Conservation (phyloP, 805 yeast genomes). For the Wickerhamomyces ciferrii region DNA sequence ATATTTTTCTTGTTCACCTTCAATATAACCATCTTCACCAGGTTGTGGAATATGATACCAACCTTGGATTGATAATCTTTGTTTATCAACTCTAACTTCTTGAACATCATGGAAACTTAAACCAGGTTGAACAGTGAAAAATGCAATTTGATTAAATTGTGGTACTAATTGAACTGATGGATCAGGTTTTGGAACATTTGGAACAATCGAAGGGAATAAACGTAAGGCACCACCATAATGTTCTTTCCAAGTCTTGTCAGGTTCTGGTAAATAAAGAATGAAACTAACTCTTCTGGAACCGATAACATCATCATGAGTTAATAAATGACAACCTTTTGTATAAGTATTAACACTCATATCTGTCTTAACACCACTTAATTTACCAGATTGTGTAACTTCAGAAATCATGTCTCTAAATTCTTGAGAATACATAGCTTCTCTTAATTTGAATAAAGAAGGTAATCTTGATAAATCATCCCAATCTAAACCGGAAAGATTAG, state of each 20-base stretch:
- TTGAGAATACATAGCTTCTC: constrained; percentile 86
- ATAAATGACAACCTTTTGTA: constrained; percentile 85
- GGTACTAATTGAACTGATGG: constrained; percentile 69
- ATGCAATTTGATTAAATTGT: constrained; percentile 93
- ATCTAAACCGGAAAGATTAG: constrained; percentile 83
- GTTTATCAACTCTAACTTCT: constrained; percentile 89
- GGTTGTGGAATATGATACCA: constrained; percentile 98
- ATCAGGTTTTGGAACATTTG: constrained; percentile 88
- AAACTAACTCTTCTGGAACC: constrained; percentile 93
- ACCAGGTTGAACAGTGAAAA: constrained; percentile 95
- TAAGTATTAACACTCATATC: constrained; percentile 92
- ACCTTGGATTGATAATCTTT: constrained; percentile 90
- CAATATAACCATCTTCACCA: constrained; percentile 82
- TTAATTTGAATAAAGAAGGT: constrained; percentile 68
- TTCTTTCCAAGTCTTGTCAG: constrained; percentile 83
- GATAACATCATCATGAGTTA: constrained; percentile 97
- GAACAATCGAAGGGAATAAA: constrained; percentile 77
- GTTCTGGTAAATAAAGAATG: constrained; percentile 89
- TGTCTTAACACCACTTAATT: constrained; percentile 82
- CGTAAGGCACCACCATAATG: constrained; percentile 93
- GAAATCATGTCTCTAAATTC: constrained; percentile 77
- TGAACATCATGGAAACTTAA: constrained; percentile 96
- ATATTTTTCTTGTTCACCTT: constrained; percentile 77
- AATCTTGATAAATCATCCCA: constrained; percentile 67
- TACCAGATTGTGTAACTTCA: constrained; percentile 79